These are phyloP conservation scores for Penicillium crystallinum DNA, from an alignment of 495 filamentous ascomycete genomes.

Conservation along the genomic window DNA sequence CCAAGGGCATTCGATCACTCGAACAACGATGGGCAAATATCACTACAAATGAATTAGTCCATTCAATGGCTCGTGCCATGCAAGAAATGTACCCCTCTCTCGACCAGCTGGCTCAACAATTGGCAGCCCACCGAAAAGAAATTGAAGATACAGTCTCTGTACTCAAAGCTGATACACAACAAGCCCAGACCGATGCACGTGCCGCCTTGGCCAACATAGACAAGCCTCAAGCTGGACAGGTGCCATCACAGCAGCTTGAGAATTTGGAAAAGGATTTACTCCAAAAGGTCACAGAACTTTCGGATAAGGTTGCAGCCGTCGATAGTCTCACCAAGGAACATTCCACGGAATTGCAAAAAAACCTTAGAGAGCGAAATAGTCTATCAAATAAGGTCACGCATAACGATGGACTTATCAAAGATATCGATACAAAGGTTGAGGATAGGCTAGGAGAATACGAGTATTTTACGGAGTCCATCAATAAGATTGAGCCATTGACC, in stretches of 20 bases:
- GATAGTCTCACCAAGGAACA: neutral
- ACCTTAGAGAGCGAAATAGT: neutral
- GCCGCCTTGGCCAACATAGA: neutral
- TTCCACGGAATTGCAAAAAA: neutral
- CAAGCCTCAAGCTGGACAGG: neutral
- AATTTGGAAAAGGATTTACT: neutral
- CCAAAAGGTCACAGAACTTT: neutral
- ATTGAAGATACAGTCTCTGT: neutral
- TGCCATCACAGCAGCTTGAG: neutral
- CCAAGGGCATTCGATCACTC: conserved; percentile 31
- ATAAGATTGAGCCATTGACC: neutral
- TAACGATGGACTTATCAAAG: neutral
- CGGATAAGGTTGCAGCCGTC: neutral
- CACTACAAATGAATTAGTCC: conserved; percentile 28
- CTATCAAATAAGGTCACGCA: neutral
- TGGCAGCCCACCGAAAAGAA: neutral
- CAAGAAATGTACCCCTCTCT: conserved; percentile 34
- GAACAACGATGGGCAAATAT: conserved; percentile 35
- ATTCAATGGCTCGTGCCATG: conserved; percentile 32
- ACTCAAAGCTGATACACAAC: neutral
- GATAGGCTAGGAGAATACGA: neutral
- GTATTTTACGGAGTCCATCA: neutral
- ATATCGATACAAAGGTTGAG: neutral
- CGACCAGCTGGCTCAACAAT: neutral
- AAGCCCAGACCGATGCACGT: neutral